phyloP scores from a whole-genome alignment of 2,329 filamentous ascomycete genomes.

The Apiospora malaysiana region DNA sequence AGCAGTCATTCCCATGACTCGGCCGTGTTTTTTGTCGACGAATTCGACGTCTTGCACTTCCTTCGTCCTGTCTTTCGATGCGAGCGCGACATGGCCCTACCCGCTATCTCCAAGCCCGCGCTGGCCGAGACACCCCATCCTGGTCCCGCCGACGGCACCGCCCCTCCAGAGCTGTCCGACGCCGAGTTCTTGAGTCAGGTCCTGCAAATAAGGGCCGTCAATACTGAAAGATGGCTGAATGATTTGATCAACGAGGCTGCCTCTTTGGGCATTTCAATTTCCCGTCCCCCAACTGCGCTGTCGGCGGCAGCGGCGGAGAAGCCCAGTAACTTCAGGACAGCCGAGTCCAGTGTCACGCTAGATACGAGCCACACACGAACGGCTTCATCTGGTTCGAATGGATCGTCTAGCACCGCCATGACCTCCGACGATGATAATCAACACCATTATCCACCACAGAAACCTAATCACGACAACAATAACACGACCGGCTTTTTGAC shows the following conservation, averaged over 20 bases:
- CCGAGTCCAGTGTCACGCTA: slow-evolving; percentile 49
- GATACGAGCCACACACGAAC: slow-evolving; percentile 50
- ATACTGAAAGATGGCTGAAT: slow-evolving; percentile 34
- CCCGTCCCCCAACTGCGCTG: slow-evolving; percentile 35
- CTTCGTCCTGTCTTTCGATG: slow-evolving; percentile 2
- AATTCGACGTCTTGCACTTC: slow-evolving; percentile 13
- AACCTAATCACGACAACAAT: slow-evolving; percentile 10
- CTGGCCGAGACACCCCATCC: slow-evolving; percentile 16
- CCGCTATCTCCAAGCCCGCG: slow-evolving; percentile 13
- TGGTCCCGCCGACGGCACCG: slow-evolving; percentile 8
- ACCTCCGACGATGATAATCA: slow-evolving; percentile 45
- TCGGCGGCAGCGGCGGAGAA: slow-evolving; percentile 36
- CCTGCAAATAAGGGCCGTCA: slow-evolving; percentile 32
- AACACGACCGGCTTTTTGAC: slow-evolving; percentile 34
- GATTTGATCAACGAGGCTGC: slow-evolving; percentile 43
- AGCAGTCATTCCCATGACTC: slow-evolving; percentile 13
- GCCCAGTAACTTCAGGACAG: slow-evolving; percentile 43
- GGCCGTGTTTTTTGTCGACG: slow-evolving; percentile 14
- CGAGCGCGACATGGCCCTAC: slow-evolving; percentile 7
- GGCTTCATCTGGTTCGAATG: slow-evolving; percentile 48
- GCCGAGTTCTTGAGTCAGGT: slow-evolving; percentile 38
- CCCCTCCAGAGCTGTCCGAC: slow-evolving; percentile 37
- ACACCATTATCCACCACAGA: slow-evolving; percentile 22
- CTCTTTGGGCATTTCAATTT: slow-evolving; percentile 43
- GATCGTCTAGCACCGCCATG: slow-evolving; percentile 47